A percentile compares a stretch with the other conserved stretches of the same genome.
These are phyloP conservation scores for Suhomyces panamericanus DNA, from an alignment of 1,139 yeast genomes.

Conservation along the genomic window DNA sequence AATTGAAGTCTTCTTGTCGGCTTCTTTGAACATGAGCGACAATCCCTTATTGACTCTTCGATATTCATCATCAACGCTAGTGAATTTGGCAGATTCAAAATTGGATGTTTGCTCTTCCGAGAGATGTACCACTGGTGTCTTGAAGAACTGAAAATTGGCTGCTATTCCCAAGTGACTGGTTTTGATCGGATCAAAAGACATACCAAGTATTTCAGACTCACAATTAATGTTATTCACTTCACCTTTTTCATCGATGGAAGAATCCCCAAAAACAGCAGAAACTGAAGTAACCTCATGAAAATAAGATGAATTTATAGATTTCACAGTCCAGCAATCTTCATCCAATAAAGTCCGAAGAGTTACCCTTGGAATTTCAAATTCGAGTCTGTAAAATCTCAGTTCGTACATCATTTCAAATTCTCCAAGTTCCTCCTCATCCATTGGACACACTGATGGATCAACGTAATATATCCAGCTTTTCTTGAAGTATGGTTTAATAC, in stretches of 20 bases:
- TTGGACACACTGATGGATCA: conserved; percentile 31
- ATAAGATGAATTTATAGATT: conserved; percentile 35
- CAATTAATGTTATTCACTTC: conserved; percentile 22
- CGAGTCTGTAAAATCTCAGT: conserved; percentile 25
- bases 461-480: conserved; percentile 24
- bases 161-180: conserved; percentile 51
- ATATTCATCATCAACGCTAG: conserved; percentile 40
- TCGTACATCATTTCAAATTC: conserved; percentile 11
- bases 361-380: conserved; percentile 28
- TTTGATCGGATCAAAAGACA: conserved; percentile 35
- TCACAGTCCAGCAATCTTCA: conserved; percentile 60
- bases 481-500: conserved; percentile 19
- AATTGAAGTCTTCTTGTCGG: background rate
- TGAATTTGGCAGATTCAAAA: conserved; percentile 19
- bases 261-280: conserved; percentile 49
- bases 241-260: conserved; percentile 33
- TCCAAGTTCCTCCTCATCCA: conserved; percentile 22
- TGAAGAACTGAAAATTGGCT: conserved; percentile 42
- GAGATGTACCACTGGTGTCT: conserved; percentile 23
- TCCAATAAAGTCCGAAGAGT: conserved; percentile 33
- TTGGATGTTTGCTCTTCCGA: background rate
- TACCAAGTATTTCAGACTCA: conserved; percentile 39
- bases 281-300: conserved; percentile 54
- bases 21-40: background rate
- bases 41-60: conserved; percentile 33